Percentiles rank a stretch among this genome's conserved stretches.
These are phyloP conservation scores for Inonotus obliquus DNA, from an alignment of 1,284 basidiomycete species.

Conservation along the genomic window DNA sequence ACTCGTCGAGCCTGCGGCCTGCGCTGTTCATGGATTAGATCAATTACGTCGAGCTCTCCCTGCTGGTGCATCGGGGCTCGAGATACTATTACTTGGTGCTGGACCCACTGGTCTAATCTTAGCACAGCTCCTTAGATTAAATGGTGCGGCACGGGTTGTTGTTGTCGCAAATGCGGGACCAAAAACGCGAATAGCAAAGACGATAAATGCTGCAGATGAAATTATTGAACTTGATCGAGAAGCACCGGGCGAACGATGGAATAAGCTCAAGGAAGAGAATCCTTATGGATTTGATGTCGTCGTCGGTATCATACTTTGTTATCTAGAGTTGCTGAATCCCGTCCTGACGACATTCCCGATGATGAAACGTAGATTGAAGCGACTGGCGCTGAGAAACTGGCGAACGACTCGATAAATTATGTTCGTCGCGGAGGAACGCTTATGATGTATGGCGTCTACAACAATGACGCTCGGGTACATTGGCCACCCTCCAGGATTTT, in stretches of 20 bases:
- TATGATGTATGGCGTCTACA: slow-evolving; percentile 57
- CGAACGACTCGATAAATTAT: slow-evolving; percentile 56
- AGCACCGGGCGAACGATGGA: slow-evolving; percentile 50
- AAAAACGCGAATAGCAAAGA: slow-evolving; percentile 55
- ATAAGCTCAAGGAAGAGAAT: slow-evolving; percentile 50
- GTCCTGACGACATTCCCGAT: neutral
- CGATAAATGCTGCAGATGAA: slow-evolving; percentile 47
- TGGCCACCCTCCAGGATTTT: slow-evolving; percentile 62
- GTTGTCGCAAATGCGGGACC: slow-evolving; percentile 52
- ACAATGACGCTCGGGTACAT: slow-evolving; percentile 46
- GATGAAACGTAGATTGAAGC: slow-evolving; percentile 38
- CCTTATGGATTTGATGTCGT: slow-evolving; percentile 62
- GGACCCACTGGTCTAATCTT: slow-evolving; percentile 56
- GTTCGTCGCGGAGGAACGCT: slow-evolving; percentile 49
- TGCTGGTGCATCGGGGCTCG: slow-evolving; percentile 46
- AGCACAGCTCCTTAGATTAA: slow-evolving; percentile 55
- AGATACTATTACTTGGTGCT: slow-evolving; percentile 47
- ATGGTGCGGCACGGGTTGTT: slow-evolving; percentile 46
- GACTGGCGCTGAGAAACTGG: slow-evolving; percentile 54
- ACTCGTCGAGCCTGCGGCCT: slow-evolving; percentile 56
- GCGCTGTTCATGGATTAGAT: slow-evolving; percentile 61
- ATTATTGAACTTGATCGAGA: slow-evolving; percentile 54
- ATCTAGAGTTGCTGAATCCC: neutral
- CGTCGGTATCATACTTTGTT: slow-evolving; percentile 25
- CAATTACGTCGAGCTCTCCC: slow-evolving; percentile 33